Percentiles rank a stretch among this genome's conserved stretches.
These are phyloP conservation scores for Macrocybe sp. DNA, from an alignment of 1,284 basidiomycete species.

Conservation along the genomic window DNA sequence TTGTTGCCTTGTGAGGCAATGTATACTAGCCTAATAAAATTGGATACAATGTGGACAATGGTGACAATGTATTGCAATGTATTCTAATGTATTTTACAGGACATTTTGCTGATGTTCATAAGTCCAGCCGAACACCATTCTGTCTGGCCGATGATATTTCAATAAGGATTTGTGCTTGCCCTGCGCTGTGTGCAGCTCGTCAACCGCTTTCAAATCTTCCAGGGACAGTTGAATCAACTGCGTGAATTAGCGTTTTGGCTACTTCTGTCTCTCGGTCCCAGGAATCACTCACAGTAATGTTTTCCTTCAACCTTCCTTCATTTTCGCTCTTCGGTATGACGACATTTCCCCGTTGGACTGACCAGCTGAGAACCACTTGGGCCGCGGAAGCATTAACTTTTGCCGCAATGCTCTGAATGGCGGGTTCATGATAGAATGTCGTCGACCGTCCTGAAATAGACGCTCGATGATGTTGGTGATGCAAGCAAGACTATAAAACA, in stretches of 20 bases:
- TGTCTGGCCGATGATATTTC: conserved; percentile 27
- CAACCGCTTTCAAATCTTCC: conserved; percentile 34
- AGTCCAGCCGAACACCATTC: conserved; percentile 43
- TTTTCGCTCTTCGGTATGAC: conserved; percentile 49
- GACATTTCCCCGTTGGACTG: conserved; percentile 35
- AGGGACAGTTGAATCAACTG: conserved; percentile 33
- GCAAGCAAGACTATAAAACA: conserved; percentile 3
- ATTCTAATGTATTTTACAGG: too few relatives aligned
- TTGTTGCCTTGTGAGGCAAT: too few relatives aligned
- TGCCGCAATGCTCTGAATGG: conserved; percentile 40
- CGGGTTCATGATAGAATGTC: conserved; percentile 16
- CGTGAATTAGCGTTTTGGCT: background rate
- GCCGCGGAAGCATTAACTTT: conserved; percentile 40
- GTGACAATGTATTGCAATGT: too few relatives aligned
- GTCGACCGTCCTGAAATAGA: conserved; percentile 13
- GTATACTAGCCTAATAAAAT: too few relatives aligned
- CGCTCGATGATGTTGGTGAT: background rate
- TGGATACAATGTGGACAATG: too few relatives aligned
- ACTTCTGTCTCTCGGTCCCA: background rate
- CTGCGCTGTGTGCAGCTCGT: conserved; percentile 35
- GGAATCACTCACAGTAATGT: conserved; percentile 31
- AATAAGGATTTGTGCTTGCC: conserved; percentile 35
- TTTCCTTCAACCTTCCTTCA: conserved; percentile 39
- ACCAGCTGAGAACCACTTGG: conserved; percentile 51
- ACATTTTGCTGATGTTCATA: too few relatives aligned